phyloP scores from a whole-genome alignment of 257 asterid genomes.

The Fraxinus americana region DNA sequence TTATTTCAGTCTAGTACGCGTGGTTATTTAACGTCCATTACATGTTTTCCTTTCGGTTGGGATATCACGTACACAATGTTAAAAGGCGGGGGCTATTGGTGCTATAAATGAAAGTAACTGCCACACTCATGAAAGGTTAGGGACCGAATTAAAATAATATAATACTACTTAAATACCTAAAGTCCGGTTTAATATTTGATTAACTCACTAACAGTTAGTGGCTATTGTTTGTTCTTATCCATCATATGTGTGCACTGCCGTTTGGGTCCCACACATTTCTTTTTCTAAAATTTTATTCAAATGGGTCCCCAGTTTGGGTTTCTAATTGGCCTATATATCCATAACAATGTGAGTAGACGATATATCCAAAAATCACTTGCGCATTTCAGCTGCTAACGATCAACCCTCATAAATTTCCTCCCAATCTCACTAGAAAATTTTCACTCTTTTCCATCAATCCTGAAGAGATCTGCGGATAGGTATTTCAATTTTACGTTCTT shows the following conservation, averaged over 20 bases:
- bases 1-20: too few species aligned
- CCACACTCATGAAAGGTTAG: too few species aligned
- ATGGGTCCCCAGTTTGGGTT: neutral
- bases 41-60: too few species aligned
- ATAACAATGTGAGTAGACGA: neutral
- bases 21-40: too few species aligned
- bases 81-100: too few species aligned
- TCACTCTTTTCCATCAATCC: neutral
- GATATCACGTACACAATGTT: too few species aligned
- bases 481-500: neutral
- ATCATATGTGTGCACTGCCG: neutral
- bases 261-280: neutral
- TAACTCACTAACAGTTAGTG: neutral
- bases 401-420: neutral
- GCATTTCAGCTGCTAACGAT: neutral
- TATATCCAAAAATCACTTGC: slow-evolving; percentile 6
- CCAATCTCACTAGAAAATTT: neutral
- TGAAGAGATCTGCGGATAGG: slow-evolving; percentile 3
- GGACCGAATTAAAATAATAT: too few species aligned
- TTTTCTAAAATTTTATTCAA: too few species aligned
- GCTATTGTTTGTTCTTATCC: neutral
- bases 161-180: neutral
- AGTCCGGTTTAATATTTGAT: neutral
- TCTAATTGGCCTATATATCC: slow-evolving; percentile 21
- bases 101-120: too few species aligned